Conservation (phyloP, 129 eudicot genomes). For the Flaveria brownii region DNA sequence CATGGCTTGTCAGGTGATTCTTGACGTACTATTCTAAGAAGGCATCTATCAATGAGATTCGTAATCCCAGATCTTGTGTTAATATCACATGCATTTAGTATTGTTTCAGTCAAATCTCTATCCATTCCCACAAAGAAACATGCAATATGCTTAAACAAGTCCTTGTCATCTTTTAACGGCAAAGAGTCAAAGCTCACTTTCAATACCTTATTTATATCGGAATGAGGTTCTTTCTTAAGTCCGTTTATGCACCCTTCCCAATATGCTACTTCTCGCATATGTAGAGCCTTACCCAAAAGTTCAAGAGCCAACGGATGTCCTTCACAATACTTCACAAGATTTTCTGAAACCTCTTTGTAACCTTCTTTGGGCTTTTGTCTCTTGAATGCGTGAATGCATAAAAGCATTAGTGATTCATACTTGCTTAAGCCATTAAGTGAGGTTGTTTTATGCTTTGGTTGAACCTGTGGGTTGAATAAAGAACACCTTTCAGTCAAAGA, state of each 20-base stretch:
- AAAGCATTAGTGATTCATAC: neutral
- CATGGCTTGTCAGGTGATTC: constrained; percentile 6
- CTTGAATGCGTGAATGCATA: constrained; percentile 9
- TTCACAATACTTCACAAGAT: constrained; percentile 8
- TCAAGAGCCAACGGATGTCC: constrained; percentile 15
- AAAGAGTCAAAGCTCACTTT: neutral
- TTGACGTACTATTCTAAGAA: constrained; percentile 1
- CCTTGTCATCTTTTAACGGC: neutral
- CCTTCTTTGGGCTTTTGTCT: neutral
- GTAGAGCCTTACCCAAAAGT: neutral
- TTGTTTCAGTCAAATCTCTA: constrained; percentile 5
- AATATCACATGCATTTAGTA: neutral
- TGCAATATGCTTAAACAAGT: constrained; percentile 3
- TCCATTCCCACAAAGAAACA: constrained; percentile 8
- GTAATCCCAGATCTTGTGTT: neutral
- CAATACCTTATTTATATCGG: neutral
- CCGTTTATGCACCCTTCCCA: constrained; percentile 8
- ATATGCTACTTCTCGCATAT: constrained; percentile 1
- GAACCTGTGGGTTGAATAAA: neutral
- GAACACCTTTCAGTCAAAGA: neutral
- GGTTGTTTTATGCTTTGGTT: neutral
- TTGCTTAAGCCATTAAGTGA: neutral
- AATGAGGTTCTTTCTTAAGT: neutral
- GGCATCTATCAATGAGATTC: constrained; percentile 11
- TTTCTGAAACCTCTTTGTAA: neutral